A percentile compares a stretch with the other conserved stretches of the same genome.
Conservation (phyloP, 1,139 yeast genomes). For the Geotrichum reessii region DNA sequence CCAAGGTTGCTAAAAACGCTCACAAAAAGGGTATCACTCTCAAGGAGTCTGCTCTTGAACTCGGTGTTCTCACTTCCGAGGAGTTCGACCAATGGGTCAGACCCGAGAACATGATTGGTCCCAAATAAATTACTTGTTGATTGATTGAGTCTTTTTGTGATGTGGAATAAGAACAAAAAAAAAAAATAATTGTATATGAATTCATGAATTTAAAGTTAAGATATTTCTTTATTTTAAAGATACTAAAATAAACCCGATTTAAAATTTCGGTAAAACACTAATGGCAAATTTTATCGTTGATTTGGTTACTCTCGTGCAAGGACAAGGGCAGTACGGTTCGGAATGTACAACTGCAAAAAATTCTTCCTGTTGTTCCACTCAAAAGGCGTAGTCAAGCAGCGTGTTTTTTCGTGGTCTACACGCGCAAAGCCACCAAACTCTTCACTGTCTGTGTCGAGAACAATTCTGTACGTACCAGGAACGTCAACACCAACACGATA, state of each 20-base stretch:
- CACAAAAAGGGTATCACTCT: slow-evolving; percentile 95
- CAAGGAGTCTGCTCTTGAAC: slow-evolving; percentile 88
- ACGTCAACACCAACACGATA: slow-evolving; percentile 82
- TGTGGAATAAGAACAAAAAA: background rate
- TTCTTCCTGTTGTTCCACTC: slow-evolving; percentile 77
- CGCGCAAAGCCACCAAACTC: slow-evolving; percentile 80
- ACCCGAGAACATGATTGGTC: slow-evolving; percentile 98
- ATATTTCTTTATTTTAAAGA: background rate
- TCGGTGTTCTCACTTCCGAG: slow-evolving; percentile 71
- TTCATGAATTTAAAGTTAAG: background rate
- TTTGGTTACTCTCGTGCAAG: slow-evolving; percentile 40
- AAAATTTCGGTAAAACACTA: background rate
- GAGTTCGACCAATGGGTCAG: slow-evolving; percentile 96
- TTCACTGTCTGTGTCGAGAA: slow-evolving; percentile 65
- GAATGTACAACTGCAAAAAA: slow-evolving; percentile 76
- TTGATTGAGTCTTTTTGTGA: background rate
- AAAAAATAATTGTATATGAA: background rate
- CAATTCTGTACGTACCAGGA: slow-evolving; percentile 70
- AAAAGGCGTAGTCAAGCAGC: slow-evolving; percentile 56
- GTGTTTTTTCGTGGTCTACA: slow-evolving; percentile 50
- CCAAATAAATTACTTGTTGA: slow-evolving; percentile 36
- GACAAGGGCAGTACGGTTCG: slow-evolving; percentile 74
- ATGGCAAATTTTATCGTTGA: background rate
- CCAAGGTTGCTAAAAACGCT: slow-evolving; percentile 96
- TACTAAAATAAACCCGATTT: background rate